Conservation (phyloP, 2,329 filamentous ascomycete species). For the Aspergillus thermomutatus region DNA sequence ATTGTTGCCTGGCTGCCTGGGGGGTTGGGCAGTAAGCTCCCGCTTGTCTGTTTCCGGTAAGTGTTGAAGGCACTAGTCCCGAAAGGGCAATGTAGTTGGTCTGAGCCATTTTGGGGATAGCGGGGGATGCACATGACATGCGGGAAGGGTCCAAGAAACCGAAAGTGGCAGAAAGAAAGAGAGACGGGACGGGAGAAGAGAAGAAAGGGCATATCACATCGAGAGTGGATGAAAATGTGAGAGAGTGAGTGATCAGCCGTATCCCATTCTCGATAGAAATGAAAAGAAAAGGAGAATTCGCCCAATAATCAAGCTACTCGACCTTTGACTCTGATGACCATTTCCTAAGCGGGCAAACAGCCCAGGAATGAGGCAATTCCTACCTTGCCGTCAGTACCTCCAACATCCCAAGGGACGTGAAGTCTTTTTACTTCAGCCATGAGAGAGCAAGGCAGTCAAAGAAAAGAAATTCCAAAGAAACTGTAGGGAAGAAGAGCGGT, state of each 20-base stretch:
- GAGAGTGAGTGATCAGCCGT: background rate
- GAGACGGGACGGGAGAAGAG: background rate
- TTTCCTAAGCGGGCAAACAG: background rate
- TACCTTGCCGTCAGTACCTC: background rate
- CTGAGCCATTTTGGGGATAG: conserved; percentile 7
- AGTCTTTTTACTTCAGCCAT: background rate
- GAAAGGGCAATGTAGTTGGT: conserved; percentile 2
- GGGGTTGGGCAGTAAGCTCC: background rate
- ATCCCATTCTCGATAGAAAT: background rate
- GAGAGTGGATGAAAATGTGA: background rate
- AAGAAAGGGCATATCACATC: background rate
- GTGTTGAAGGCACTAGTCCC: conserved; percentile 4
- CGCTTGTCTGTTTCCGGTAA: conserved; percentile 9
- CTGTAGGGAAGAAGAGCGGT: background rate
- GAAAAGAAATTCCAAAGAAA: background rate
- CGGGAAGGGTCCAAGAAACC: background rate
- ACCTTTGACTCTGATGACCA: background rate
- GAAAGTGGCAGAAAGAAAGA: conserved; percentile 1
- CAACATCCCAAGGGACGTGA: background rate
- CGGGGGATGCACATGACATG: background rate
- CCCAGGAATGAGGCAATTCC: background rate
- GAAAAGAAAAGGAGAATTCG: background rate
- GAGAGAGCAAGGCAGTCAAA: background rate
- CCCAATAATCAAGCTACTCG: background rate
- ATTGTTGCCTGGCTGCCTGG: conserved; percentile 6